A percentile compares a stretch with the other conserved stretches of the same genome.
phyloP scores from a whole-genome alignment of 225 moss, liverwort and hornwort genomes.

The Pleurozium schreberi region DNA sequence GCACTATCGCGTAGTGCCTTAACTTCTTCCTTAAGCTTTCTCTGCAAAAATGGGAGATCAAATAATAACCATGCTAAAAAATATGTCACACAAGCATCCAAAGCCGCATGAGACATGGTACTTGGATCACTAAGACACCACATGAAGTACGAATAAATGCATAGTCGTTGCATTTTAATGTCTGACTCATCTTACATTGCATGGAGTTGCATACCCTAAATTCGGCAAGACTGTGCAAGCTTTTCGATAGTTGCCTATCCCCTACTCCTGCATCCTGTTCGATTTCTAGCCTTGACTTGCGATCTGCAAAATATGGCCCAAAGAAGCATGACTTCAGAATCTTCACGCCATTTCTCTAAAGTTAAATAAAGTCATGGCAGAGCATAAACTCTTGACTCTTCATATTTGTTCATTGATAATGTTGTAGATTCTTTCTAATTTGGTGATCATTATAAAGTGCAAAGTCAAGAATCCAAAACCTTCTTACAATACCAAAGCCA shows the following conservation, averaged over 20 bases:
- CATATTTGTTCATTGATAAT: background rate
- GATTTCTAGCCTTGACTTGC: conserved; percentile 29
- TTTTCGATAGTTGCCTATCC: conserved; percentile 19
- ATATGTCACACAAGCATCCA: background rate
- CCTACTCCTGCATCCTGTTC: conserved; percentile 38
- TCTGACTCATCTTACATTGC: background rate
- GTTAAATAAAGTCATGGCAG: background rate
- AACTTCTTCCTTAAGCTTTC: conserved; percentile 31
- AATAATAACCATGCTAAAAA: background rate
- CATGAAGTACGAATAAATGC: background rate
- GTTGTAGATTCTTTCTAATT: background rate
- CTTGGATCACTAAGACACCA: background rate
- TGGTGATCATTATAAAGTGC: background rate
- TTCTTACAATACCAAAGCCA: background rate
- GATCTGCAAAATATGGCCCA: background rate
- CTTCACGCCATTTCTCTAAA: background rate
- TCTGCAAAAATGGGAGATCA: background rate
- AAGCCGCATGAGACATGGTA: background rate
- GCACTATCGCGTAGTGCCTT: conserved; percentile 23
- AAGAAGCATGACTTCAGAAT: background rate
- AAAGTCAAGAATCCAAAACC: background rate
- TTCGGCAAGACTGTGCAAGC: conserved; percentile 20
- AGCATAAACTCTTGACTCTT: background rate
- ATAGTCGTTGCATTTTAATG: background rate
- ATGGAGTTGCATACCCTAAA: conserved; percentile 4